Conservation (phyloP, 257 asterid species). For the Salvia miltiorrhiza region DNA sequence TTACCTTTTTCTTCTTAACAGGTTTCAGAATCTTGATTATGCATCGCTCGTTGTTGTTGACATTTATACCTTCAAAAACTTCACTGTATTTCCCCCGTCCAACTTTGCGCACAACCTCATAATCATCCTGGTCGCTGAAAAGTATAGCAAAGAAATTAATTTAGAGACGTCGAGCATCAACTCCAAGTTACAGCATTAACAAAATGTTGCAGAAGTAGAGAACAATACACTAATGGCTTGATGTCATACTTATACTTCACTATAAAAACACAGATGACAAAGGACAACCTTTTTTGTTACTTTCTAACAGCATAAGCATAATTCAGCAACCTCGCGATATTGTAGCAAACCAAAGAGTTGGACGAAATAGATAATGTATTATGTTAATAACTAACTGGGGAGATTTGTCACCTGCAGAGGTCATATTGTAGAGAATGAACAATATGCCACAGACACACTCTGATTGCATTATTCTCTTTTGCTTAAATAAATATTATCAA, state of each 20-base stretch:
- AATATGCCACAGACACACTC: background rate
- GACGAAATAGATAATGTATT: background rate
- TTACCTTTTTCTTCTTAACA: constrained; percentile 31
- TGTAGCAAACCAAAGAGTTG: background rate
- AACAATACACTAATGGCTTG: background rate
- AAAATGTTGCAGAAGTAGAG: background rate
- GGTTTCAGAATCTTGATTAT: constrained; percentile 87
- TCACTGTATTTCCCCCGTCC: constrained; percentile 94
- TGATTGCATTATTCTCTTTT: background rate
- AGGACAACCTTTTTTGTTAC: background rate
- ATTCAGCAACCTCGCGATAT: background rate
- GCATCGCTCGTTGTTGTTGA: constrained; percentile 71
- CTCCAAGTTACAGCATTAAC: constrained; percentile 4
- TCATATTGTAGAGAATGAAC: background rate
- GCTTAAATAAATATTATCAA: background rate
- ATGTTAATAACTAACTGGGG: background rate
- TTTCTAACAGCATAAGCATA: constrained; percentile 5
- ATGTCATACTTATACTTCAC: background rate
- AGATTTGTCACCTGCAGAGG: background rate
- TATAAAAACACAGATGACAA: background rate
- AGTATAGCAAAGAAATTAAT: constrained; percentile 2
- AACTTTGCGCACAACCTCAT: constrained; percentile 86
- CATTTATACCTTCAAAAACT: constrained; percentile 85
- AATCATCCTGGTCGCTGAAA: constrained; percentile 77
- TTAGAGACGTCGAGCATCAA: constrained; percentile 2